These are phyloP conservation scores for Penicillium freii DNA, from an alignment of 2,329 filamentous ascomycete species.

Conservation along the genomic window DNA sequence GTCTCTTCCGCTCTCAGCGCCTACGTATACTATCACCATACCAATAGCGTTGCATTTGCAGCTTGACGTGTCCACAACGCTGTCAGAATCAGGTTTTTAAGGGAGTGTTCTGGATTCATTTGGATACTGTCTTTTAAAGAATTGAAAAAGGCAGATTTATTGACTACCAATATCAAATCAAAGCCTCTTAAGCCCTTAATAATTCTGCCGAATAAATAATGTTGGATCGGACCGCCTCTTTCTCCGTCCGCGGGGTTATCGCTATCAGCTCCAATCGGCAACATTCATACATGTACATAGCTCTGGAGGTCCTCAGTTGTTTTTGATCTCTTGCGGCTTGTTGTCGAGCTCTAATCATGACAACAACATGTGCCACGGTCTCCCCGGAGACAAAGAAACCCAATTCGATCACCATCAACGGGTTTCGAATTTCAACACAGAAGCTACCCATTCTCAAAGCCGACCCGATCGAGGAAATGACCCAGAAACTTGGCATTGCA, in stretches of 20 bases:
- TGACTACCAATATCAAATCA: too few relatives aligned
- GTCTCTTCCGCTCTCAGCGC: neutral
- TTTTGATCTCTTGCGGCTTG: slow-evolving; percentile 12
- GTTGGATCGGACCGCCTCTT: slow-evolving; percentile 30
- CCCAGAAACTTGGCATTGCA: slow-evolving; percentile 73
- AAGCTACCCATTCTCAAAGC: slow-evolving; percentile 95
- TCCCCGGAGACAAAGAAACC: slow-evolving; percentile 47
- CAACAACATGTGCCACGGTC: slow-evolving; percentile 55
- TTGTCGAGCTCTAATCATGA: slow-evolving; percentile 15
- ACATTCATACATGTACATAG: slow-evolving; percentile 7
- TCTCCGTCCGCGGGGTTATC: slow-evolving; percentile 35
- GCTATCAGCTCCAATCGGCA: slow-evolving; percentile 15
- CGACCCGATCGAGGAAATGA: slow-evolving; percentile 83
- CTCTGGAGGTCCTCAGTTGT: neutral
- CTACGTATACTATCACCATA: too few relatives aligned
- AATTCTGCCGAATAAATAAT: slow-evolving; percentile 3
- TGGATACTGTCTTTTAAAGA: neutral
- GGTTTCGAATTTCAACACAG: slow-evolving; percentile 74
- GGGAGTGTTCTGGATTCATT: neutral
- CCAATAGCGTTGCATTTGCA: neutral
- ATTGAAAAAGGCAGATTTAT: neutral
- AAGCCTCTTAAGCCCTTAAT: neutral
- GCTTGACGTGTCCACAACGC: neutral
- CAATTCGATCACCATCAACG: slow-evolving; percentile 60
- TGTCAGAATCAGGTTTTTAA: neutral